Base-by-base conservation (phyloP, 2,329 filamentous ascomycete genomes). In the Cladosporium oxysporum region DNA sequence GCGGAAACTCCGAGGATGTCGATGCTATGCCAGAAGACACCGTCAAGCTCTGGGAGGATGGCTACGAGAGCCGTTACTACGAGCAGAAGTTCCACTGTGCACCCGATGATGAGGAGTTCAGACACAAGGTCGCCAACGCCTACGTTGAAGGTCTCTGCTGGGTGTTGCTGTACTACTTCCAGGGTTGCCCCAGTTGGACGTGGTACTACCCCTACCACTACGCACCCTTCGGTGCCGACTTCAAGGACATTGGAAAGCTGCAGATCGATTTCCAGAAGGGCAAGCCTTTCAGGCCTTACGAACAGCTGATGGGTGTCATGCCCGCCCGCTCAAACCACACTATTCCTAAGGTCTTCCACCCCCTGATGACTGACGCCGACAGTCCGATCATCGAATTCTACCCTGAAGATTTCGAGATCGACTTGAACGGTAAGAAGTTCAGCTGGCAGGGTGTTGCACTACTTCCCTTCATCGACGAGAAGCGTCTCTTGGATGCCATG, bases 151-250 rank as follows among this genome's bases (percentile, higher is more conserved):
- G 95, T 41, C 85, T 99, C 11, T 91, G 91, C 26, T 99, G 96
- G 95, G 95, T 99, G 47, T 82, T 99, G 60, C 84, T 93, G 41
- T 99, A 99, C 79, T 99, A 99, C 78, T 97, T 97, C 78, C 95
- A 99, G 79, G 95, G 95, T 29, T 99, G 95, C 73, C 93, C 95
- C 26, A 97, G 93, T 0, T 99, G 96, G 95, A 96, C 94, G 62
- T 99, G 95, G 95, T 99, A 95, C 77, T 99, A 97, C 75, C 95
- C 95, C 0, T 96, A 98, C 75, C 95, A 99, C 76, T 99, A 99
- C 76, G 96, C 95, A 1, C 95, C 96, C 3, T 99, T 99, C 76
- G 95, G 95, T 2, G 91, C 93, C 62, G 95, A 99, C 78, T 99
- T 99, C 77, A 89, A 91, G 66, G 89, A 93, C 65, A 84, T 99